A percentile compares a stretch with the other conserved stretches of the same genome.
phyloP scores from a whole-genome alignment of 768 basidiomycete genomes.

The Mycena haematopus region DNA sequence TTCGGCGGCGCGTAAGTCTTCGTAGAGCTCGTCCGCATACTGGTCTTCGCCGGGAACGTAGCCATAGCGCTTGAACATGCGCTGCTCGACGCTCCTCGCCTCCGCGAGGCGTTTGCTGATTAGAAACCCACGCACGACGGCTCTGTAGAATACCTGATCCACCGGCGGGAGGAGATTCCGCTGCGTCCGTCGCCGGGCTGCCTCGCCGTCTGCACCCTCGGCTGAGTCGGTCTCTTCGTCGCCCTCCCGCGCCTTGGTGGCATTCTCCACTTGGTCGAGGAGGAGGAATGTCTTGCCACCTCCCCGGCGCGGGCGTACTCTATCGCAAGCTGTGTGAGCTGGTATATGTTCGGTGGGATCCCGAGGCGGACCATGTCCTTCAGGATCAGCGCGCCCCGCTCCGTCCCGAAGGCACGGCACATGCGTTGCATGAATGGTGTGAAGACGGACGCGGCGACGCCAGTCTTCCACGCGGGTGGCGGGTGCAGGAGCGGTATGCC shows the following conservation, averaged over 20 bases:
- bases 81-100: slow-evolving; percentile 15
- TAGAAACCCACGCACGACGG: slow-evolving; percentile 25
- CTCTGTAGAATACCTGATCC: slow-evolving; percentile 28
- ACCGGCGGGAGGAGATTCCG: slow-evolving; percentile 6
- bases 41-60: slow-evolving; percentile 4
- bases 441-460: slow-evolving; percentile 46
- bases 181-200: background rate
- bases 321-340: slow-evolving; percentile 57
- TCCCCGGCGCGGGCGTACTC: slow-evolving; percentile 51
- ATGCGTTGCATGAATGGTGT: slow-evolving; percentile 58
- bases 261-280: slow-evolving; percentile 48
- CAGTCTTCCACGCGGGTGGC: slow-evolving; percentile 39
- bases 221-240: background rate
- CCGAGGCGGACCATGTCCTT: slow-evolving; percentile 58
- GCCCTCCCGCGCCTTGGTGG: background rate
- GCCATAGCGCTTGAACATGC: slow-evolving; percentile 19
- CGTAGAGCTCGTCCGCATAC: slow-evolving; percentile 17
- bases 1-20: slow-evolving; percentile 7
- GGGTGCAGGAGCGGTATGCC: slow-evolving; percentile 34
- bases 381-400: slow-evolving; percentile 47
- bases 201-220: background rate
- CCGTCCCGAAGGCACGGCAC: slow-evolving; percentile 38
- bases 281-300: slow-evolving; percentile 44
- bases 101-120: slow-evolving; percentile 3
- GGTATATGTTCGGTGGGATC: slow-evolving; percentile 51